A percentile compares a stretch with the other conserved stretches of the same genome.
Evolutionary conservation across 371 early-diverging fungal species (phyloP).

Genomic region (Saksenaea oblongispora): DNA sequence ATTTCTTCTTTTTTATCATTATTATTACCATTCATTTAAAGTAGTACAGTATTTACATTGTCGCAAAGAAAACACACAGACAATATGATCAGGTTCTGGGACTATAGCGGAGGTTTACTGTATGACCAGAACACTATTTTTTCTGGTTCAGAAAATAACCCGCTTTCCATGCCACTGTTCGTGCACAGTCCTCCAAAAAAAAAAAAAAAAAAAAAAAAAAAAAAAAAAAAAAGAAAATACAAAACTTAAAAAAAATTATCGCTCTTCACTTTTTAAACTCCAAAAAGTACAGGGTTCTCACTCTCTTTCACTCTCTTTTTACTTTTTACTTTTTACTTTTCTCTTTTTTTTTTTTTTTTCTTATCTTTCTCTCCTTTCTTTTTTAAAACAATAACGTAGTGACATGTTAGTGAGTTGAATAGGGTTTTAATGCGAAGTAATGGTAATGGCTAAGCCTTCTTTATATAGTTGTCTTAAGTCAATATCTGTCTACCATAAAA

Average conservation of each 20-base stretch:
- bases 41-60: neutral
- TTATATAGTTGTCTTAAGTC: no score
- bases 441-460: neutral
- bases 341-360: neutral
- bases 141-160: neutral
- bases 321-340: neutral
- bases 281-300: neutral
- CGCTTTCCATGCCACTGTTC: neutral
- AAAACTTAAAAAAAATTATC: constrained; percentile 1
- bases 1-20: neutral
- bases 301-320: neutral
- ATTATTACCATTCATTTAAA: neutral
- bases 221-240: no score
- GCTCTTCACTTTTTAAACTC: neutral
- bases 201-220: no score
- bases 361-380: neutral
- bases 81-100: neutral
- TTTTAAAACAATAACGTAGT: neutral
- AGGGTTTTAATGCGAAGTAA: neutral
- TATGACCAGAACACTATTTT: neutral
- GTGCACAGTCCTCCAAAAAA: constrained; percentile 1
- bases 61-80: neutral
- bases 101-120: neutral
- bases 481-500: no score
- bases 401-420: neutral